These are phyloP conservation scores for Teratosphaeria zuluensis DNA, from an alignment of 2,329 filamentous ascomycete genomes.

Conservation along the genomic window DNA sequence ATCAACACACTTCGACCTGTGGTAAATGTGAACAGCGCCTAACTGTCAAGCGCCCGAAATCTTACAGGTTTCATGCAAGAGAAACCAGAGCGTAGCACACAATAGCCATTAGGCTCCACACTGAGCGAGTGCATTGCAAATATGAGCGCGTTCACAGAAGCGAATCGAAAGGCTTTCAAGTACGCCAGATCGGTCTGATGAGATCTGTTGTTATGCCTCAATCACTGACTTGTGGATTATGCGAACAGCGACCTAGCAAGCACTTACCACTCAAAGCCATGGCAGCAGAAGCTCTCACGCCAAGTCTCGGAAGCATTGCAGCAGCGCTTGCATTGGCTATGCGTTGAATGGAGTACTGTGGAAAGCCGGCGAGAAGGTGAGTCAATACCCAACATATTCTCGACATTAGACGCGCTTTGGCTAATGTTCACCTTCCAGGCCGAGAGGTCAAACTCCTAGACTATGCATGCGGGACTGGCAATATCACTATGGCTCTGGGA, in stretches of 20 bases:
- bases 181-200: constrained; percentile 3
- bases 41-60: too few relatives aligned
- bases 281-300: constrained; percentile 20
- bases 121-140: not conserved
- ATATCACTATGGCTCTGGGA: constrained; percentile 23
- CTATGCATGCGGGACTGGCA: constrained; percentile 26
- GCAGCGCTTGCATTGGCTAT: constrained; percentile 20
- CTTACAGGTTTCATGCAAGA: too few relatives aligned
- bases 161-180: constrained; percentile 26
- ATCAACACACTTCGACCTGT: too few relatives aligned
- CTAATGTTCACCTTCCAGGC: not conserved
- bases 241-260: constrained; percentile 20
- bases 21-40: too few relatives aligned
- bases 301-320: constrained; percentile 21
- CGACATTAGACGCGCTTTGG: not conserved
- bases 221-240: too few relatives aligned
- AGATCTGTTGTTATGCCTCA: too few relatives aligned
- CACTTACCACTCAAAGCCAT: constrained; percentile 23
- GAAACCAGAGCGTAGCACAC: too few relatives aligned
- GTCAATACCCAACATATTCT: not conserved
- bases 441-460: constrained; percentile 21
- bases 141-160: constrained; percentile 26
- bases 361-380: not conserved
- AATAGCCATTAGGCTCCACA: too few relatives aligned
- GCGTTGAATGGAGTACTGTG: constrained; percentile 14